These are phyloP conservation scores for Myxozyma kluyveri DNA, from an alignment of 805 yeast species.

Conservation along the genomic window DNA sequence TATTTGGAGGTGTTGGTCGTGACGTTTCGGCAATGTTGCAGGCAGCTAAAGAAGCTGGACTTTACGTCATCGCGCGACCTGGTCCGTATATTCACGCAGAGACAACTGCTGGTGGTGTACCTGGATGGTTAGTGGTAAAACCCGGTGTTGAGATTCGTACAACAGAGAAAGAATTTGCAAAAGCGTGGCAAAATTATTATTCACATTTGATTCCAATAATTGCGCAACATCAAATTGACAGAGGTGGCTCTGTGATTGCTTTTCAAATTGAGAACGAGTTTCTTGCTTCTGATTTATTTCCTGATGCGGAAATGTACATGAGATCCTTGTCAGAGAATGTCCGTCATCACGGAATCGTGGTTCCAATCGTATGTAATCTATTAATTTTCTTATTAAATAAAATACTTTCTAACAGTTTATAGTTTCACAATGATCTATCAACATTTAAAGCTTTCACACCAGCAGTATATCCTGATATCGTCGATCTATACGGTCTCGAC, in stretches of 20 bases:
- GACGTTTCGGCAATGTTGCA: constrained; percentile 19
- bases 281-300: neutral
- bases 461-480: constrained; percentile 7
- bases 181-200: constrained; percentile 15
- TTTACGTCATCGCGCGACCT: constrained; percentile 21
- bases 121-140: constrained; percentile 15
- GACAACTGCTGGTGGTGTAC: constrained; percentile 22
- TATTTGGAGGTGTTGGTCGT: constrained; percentile 14
- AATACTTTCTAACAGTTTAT: neutral
- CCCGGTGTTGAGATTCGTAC: constrained; percentile 13
- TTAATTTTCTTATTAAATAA: neutral
- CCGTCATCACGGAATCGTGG: constrained; percentile 10
- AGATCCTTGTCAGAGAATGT: constrained; percentile 1
- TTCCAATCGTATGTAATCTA: constrained; percentile 7
- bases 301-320: constrained; percentile 12
- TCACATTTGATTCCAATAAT: constrained; percentile 14
- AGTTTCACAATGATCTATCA: constrained; percentile 20
- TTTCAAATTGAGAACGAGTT: constrained; percentile 20
- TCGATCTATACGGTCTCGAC: constrained; percentile 18
- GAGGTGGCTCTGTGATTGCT: constrained; percentile 19
- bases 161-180: constrained; percentile 4
- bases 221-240: constrained; percentile 15
- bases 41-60: constrained; percentile 18
- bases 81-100: constrained; percentile 23
- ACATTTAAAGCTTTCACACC: constrained; percentile 12